These are phyloP conservation scores for Aethionema arabicum DNA, from an alignment of 345 rosid genomes.

Conservation along the genomic window DNA sequence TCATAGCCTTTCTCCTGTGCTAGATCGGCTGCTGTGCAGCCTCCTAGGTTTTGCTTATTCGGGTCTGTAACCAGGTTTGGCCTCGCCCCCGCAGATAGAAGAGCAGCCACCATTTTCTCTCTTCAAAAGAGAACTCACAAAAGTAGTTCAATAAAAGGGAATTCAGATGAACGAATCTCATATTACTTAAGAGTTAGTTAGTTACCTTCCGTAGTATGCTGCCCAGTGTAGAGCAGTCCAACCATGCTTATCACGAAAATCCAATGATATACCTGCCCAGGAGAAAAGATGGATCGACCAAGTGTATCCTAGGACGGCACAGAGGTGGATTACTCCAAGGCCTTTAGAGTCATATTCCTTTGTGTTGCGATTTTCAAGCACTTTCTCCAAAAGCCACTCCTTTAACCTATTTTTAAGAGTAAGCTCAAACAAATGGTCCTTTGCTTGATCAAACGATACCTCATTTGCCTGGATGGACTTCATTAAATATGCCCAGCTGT, in stretches of 20 bases:
- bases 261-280: constrained; percentile 74
- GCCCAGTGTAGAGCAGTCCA: constrained; percentile 99
- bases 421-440: constrained; percentile 64
- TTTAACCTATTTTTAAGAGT: constrained; percentile 68
- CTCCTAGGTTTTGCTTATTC: constrained; percentile 64
- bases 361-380: constrained; percentile 58
- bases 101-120: constrained; percentile 92
- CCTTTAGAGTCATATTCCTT: constrained; percentile 70
- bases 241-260: constrained; percentile 86
- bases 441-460: constrained; percentile 60
- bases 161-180: not conserved
- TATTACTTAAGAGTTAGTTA: constrained; percentile 1
- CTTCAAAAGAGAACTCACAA: constrained; percentile 41
- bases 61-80: constrained; percentile 93
- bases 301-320: constrained; percentile 80
- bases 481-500: constrained; percentile 66
- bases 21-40: constrained; percentile 84
- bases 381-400: constrained; percentile 90
- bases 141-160: not conserved
- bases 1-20: constrained; percentile 76
- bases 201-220: constrained; percentile 77
- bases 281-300: constrained; percentile 78
- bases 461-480: constrained; percentile 57
- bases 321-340: constrained; percentile 87
- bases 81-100: constrained; percentile 91